phyloP scores from a whole-genome alignment of 768 basidiomycete genomes.

The Tricholoma hemisulphureum region DNA sequence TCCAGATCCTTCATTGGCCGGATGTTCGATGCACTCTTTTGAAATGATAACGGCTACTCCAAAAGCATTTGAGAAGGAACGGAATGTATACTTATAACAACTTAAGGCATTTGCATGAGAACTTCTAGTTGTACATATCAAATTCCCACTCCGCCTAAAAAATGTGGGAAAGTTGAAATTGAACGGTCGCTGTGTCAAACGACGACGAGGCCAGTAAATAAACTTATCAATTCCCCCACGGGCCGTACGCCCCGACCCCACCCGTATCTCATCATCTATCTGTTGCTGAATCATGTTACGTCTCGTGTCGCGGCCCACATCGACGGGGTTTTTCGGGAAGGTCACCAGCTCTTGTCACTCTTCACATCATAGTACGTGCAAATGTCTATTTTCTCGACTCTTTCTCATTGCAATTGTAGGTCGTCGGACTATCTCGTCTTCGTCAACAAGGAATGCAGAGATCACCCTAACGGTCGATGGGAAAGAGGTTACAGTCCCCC shows the following conservation, averaged over 20 bases:
- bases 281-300: conserved; percentile 53
- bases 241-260: conserved; percentile 34
- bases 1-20: not conserved
- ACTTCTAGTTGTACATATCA: too few relatives aligned
- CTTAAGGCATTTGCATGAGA: too few relatives aligned
- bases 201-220: conserved; percentile 40
- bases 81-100: not conserved
- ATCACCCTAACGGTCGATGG: conserved; percentile 95
- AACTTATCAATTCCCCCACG: conserved; percentile 27
- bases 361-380: conserved; percentile 26
- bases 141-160: conserved; percentile 14
- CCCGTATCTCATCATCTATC: conserved; percentile 20
- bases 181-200: conserved; percentile 43
- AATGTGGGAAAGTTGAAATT: conserved; percentile 44
- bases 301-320: conserved; percentile 63
- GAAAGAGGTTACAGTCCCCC: conserved; percentile 95
- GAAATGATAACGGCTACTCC: not conserved
- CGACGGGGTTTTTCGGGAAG: conserved; percentile 70
- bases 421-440: conserved; percentile 62
- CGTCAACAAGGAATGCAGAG: conserved; percentile 65
- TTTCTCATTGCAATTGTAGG: conserved; percentile 33
- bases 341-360: conserved; percentile 44
- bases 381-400: conserved; percentile 10
- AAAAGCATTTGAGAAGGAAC: not conserved
- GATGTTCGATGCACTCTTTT: not conserved